These are phyloP conservation scores for Dryas alaskensis DNA, from an alignment of 306 rosid species.

Conservation along the genomic window DNA sequence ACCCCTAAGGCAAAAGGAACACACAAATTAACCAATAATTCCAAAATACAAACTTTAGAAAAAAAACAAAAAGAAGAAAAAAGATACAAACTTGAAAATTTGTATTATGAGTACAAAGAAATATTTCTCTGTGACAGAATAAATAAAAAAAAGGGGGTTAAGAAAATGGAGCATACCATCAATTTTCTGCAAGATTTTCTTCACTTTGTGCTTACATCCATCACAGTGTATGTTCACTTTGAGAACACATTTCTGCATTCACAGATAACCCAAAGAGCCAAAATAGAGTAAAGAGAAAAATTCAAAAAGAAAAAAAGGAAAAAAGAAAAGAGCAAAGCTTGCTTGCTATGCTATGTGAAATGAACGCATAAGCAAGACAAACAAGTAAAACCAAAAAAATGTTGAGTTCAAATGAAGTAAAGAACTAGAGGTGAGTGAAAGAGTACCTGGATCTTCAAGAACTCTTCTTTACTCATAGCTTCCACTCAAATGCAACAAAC, in stretches of 20 bases:
- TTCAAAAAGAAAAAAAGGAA: not conserved
- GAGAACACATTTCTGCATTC: slow-evolving; percentile 84
- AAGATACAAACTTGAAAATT: not conserved
- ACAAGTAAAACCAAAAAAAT: not conserved
- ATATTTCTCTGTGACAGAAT: not conserved
- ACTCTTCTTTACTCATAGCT: slow-evolving; percentile 82
- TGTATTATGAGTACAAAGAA: not conserved
- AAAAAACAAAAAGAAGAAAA: too few species aligned
- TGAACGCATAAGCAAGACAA: not conserved
- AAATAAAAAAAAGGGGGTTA: not conserved
- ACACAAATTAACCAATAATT: not conserved
- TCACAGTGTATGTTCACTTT: slow-evolving; percentile 97
- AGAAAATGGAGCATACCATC: slow-evolving; percentile 52
- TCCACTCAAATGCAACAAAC: slow-evolving; percentile 30
- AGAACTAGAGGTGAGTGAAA: slow-evolving; percentile 13
- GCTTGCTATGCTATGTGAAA: not conserved
- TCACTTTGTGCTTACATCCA: slow-evolving; percentile 91
- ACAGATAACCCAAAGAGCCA: slow-evolving; percentile 40
- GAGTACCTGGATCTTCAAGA: slow-evolving; percentile 83
- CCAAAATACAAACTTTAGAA: too few species aligned
- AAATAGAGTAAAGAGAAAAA: slow-evolving; percentile 28
- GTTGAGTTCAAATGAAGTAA: slow-evolving; percentile 18
- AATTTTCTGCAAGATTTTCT: slow-evolving; percentile 89
- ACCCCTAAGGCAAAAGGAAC: slow-evolving; percentile 48
- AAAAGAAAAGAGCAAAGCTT: slow-evolving; percentile 7